A percentile compares a stretch with the other conserved stretches of the same genome.
Evolutionary conservation across 192 early-diverging fungal species (phyloP).

Genomic region (Mortierella hygrophila): DNA sequence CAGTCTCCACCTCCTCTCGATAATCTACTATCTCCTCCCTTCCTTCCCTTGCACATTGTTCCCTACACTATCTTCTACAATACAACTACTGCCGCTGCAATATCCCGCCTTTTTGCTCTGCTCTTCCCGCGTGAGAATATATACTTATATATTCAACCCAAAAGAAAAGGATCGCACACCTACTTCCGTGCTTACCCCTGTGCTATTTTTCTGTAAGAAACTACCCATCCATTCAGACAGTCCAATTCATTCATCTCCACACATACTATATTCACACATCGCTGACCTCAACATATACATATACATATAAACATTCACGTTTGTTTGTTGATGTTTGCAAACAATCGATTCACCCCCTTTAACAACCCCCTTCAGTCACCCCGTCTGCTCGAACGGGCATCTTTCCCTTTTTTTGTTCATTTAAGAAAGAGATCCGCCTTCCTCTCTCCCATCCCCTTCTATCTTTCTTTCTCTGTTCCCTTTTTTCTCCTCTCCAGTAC

Average conservation of each 20-base stretch:
- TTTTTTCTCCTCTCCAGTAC: not conserved
- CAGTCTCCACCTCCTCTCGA: too few relatives aligned
- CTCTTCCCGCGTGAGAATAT: constrained; percentile 8
- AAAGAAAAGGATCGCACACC: not conserved
- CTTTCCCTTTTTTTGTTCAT: not conserved
- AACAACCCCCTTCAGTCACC: not conserved
- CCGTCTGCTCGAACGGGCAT: not conserved
- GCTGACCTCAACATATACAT: too few relatives aligned
- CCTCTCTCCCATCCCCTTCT: not conserved
- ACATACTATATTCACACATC: not conserved
- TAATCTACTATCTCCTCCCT: too few relatives aligned
- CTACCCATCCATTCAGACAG: not conserved
- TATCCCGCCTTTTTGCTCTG: not conserved
- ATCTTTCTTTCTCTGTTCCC: not conserved
- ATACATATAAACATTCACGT: not conserved
- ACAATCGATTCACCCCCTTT: not conserved
- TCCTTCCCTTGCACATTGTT: too few relatives aligned
- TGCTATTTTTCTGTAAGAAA: not conserved
- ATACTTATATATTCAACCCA: not conserved
- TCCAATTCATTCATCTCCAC: not conserved
- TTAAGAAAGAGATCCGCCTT: not conserved
- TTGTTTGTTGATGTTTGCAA: not conserved
- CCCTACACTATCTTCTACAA: too few relatives aligned
- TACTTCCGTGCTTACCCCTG: not conserved
- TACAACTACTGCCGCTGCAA: not conserved